Conservation (phyloP, 1,284 basidiomycete genomes). For the Ceratobasidium sp. region DNA sequence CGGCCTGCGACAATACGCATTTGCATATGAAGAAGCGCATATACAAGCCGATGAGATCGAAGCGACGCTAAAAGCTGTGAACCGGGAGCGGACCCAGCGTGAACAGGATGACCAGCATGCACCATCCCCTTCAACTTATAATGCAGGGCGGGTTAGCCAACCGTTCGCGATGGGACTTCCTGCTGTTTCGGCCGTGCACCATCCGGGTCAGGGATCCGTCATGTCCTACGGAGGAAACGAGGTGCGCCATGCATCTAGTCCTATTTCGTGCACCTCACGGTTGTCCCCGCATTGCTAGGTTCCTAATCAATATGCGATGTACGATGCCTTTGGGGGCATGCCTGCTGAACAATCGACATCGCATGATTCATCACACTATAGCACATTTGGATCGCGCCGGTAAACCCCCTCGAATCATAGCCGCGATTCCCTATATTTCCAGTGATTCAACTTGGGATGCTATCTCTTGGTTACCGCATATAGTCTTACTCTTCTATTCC, state of each 20-base stretch:
- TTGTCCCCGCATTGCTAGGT: slow-evolving; percentile 9
- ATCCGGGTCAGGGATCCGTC: slow-evolving; percentile 30
- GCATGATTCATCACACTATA: slow-evolving; percentile 26
- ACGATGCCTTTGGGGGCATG: slow-evolving; percentile 18
- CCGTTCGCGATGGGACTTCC: slow-evolving; percentile 34
- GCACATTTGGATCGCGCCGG: slow-evolving; percentile 13
- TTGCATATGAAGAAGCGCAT: slow-evolving; percentile 72
- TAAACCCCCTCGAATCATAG: not conserved
- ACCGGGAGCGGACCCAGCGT: slow-evolving; percentile 36
- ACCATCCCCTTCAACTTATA: slow-evolving; percentile 23
- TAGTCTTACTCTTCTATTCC: not conserved
- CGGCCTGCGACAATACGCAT: slow-evolving; percentile 81
- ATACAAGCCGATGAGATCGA: slow-evolving; percentile 69
- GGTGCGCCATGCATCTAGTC: not conserved
- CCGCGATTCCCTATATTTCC: not conserved
- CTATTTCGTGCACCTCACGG: not conserved
- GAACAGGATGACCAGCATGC: slow-evolving; percentile 27
- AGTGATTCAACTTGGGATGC: not conserved
- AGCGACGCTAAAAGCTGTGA: slow-evolving; percentile 31
- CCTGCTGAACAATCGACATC: slow-evolving; percentile 19
- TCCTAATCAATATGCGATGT: slow-evolving; percentile 33
- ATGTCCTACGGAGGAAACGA: slow-evolving; percentile 34
- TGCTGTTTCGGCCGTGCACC: slow-evolving; percentile 24
- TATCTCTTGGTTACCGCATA: not conserved
- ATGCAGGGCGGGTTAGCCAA: not conserved